Evolutionary conservation across 2,329 filamentous ascomycete species (phyloP), one percentile per base, ranked within the genome.

Genomic region (Pseudogymnoascus sp.): DNA sequence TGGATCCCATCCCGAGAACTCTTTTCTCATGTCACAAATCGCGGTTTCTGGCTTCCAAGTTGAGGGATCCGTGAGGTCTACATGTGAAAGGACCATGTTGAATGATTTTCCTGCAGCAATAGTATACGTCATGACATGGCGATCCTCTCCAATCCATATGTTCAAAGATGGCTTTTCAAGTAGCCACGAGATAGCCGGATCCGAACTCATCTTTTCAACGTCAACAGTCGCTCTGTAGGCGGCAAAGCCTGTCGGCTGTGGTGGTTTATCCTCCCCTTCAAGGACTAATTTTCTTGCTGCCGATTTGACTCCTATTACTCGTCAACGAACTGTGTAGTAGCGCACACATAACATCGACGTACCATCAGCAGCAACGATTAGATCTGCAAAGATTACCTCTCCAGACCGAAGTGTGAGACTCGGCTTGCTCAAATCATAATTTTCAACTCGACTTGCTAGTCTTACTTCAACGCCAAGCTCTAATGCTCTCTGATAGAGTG

Each of bases 61-160:
- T 1, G 66, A 61, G 0, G 75, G 71, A 33, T 78, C 73, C 0
- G 68, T 69, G 5, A 68, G 59, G 64, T 80, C 78, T 7, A 69
- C 70, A 64, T 80, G 77, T 5, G 76, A 78, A 0, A 80, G 68
- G 0, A 80, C 78, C 75, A 80, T 76, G 64, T 80, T 80, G 69
- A 79, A 80, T 0, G 75, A 71, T 49, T 75, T 72, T 1, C 77
- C 76, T 0, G 69, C 70, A 0, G 76, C 71, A 8, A 81, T 81
- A 4, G 70, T 71, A 64, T 79, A 79, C 0, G 77, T 75, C 76
- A 81, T 80, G 11, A 78, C 76, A 63, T 80, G 78, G 1, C 76
- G 66, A 16, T 74, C 67, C 21, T 76, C 69, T 4, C 77, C 77
- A 37, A 79, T 74, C 76, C 75, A 77, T 71, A 75, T 16, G 73